Conservation (phyloP, 495 filamentous ascomycete species). For the Sporormia fimetaria region DNA sequence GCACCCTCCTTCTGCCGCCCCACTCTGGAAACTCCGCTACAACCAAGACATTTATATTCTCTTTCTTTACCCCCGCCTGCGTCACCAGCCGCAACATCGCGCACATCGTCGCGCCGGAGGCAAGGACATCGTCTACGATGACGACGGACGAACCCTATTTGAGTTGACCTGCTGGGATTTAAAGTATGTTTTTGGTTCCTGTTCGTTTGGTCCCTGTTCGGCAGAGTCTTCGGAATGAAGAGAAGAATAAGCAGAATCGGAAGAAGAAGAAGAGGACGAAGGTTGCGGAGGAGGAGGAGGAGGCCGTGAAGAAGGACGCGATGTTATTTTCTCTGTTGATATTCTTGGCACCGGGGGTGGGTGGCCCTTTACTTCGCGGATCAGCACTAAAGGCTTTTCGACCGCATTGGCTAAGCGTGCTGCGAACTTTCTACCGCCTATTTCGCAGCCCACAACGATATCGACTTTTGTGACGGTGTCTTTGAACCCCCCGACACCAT, state of each 20-base stretch:
- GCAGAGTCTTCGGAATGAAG: too few species aligned
- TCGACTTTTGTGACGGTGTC: conserved; percentile 41
- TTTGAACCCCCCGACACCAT: too few species aligned
- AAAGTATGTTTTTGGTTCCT: too few species aligned
- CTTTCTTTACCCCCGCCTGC: conserved; percentile 35
- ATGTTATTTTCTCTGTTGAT: too few species aligned
- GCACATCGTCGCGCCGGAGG: conserved; percentile 49
- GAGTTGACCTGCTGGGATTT: too few species aligned
- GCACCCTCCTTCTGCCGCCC: too few species aligned
- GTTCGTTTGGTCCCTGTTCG: too few species aligned
- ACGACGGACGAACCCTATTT: conserved; percentile 42
- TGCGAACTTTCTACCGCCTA: conserved; percentile 48
- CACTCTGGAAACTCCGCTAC: conserved; percentile 54
- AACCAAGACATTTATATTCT: conserved; percentile 43
- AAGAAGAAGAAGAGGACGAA: too few species aligned
- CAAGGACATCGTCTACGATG: conserved; percentile 55
- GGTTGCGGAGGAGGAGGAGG: too few species aligned
- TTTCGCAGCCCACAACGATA: conserved; percentile 44
- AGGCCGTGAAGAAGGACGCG: too few species aligned
- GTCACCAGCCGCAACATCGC: conserved; percentile 44
- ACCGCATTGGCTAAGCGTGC: conserved; percentile 41
- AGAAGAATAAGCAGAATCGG: too few species aligned
- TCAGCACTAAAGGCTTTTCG: conserved; percentile 40
- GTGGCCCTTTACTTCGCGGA: conserved; percentile 50
- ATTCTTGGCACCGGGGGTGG: too few species aligned